These are phyloP conservation scores for Fusarium scirpi DNA, from an alignment of 2,329 filamentous ascomycete species.

Conservation along the genomic window DNA sequence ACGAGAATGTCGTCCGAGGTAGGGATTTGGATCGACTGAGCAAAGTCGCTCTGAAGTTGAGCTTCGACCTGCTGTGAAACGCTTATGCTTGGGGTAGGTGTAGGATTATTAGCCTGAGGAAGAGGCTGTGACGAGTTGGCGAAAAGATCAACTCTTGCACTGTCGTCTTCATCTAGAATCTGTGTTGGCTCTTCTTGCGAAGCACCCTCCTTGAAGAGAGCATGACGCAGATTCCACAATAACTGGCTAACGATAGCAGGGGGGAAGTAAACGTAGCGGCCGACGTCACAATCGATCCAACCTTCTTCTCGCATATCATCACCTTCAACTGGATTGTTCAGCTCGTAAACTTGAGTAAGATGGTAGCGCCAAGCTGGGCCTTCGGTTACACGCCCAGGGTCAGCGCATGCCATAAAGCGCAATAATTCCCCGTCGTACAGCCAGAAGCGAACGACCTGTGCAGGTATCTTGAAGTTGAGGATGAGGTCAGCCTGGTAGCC, in stretches of 20 bases:
- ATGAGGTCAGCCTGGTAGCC: slow-evolving; percentile 67
- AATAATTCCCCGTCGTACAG: slow-evolving; percentile 67
- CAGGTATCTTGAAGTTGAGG: slow-evolving; percentile 66
- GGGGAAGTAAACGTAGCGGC: slow-evolving; percentile 65
- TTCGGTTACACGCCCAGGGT: slow-evolving; percentile 53
- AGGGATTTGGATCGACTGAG: slow-evolving; percentile 54
- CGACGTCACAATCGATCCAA: slow-evolving; percentile 64
- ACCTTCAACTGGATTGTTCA: slow-evolving; percentile 69
- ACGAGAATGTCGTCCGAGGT: slow-evolving; percentile 50
- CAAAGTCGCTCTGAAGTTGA: slow-evolving; percentile 62
- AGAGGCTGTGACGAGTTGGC: slow-evolving; percentile 37
- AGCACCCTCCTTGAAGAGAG: slow-evolving; percentile 56
- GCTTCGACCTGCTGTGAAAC: slow-evolving; percentile 65
- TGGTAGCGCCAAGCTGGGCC: slow-evolving; percentile 46
- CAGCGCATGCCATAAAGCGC: slow-evolving; percentile 70
- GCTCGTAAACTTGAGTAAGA: slow-evolving; percentile 66
- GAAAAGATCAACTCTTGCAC: slow-evolving; percentile 37
- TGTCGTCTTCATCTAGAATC: slow-evolving; percentile 25
- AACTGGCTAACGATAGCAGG: slow-evolving; percentile 69
- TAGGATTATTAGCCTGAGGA: slow-evolving; percentile 18
- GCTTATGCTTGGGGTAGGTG: slow-evolving; percentile 49
- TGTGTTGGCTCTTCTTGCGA: slow-evolving; percentile 41
- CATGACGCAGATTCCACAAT: slow-evolving; percentile 67
- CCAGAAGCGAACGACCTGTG: slow-evolving; percentile 70
- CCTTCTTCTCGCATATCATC: slow-evolving; percentile 65